These are phyloP conservation scores for Marsdenia floribunda DNA, from an alignment of 257 asterid genomes.

Conservation along the genomic window DNA sequence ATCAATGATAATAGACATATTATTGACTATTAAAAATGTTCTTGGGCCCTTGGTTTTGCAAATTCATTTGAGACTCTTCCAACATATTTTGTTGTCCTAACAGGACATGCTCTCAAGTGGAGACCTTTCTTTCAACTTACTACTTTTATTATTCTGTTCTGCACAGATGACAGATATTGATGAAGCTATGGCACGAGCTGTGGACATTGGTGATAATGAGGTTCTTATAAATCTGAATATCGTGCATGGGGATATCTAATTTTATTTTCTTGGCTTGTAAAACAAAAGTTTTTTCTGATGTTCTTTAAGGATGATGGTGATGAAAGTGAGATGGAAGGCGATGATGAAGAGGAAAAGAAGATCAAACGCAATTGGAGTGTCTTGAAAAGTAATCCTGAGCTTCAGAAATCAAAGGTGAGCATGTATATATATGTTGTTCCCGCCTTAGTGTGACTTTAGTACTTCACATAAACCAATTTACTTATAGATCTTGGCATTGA, in stretches of 20 bases:
- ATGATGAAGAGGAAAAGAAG: conserved; percentile 51
- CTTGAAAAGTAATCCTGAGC: conserved; percentile 54
- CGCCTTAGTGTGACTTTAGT: background rate
- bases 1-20: background rate
- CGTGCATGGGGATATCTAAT: background rate
- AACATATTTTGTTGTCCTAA: background rate
- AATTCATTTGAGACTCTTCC: background rate
- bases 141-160: conserved; percentile 18
- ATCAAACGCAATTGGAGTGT: conserved; percentile 77
- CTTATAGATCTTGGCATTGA: background rate
- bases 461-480: background rate
- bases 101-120: conserved; percentile 3
- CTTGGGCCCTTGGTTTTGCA: background rate
- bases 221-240: conserved; percentile 29
- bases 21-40: background rate
- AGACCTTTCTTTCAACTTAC: background rate
- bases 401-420: conserved; percentile 63
- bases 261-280: conserved; percentile 7
- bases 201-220: conserved; percentile 89
- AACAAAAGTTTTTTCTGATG: conserved; percentile 9
- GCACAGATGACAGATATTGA: conserved; percentile 71
- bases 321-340: conserved; percentile 63
- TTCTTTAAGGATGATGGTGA: conserved; percentile 68
- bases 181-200: conserved; percentile 95
- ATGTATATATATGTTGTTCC: background rate